Evolutionary conservation across 148 eudicot species (phyloP).

Genomic region (Cornus controversa): DNA sequence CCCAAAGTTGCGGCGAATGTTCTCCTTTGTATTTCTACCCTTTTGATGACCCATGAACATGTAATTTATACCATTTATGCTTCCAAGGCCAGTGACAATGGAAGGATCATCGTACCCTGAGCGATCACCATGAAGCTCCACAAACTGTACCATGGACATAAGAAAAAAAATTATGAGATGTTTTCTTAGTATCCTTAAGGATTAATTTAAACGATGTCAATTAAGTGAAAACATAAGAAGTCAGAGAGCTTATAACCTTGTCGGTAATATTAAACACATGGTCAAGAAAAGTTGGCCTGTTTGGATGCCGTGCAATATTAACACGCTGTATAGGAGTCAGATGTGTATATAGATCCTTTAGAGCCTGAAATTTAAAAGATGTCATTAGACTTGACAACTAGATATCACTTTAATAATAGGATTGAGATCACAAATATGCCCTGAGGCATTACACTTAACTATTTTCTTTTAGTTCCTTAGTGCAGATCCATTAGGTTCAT

Average conservation of each 20-base stretch:
- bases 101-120: constrained; percentile 94
- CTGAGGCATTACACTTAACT: background rate
- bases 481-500: background rate
- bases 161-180: background rate
- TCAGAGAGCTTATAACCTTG: constrained; percentile 38
- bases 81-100: constrained; percentile 81
- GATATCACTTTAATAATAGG: background rate
- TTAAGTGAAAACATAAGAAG: background rate
- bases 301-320: constrained; percentile 90
- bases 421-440: background rate
- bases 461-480: background rate
- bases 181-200: background rate
- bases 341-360: constrained; percentile 64
- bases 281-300: constrained; percentile 92
- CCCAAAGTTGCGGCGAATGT: constrained; percentile 78
- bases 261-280: constrained; percentile 84
- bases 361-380: constrained; percentile 49
- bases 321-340: constrained; percentile 93
- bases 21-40: constrained; percentile 88
- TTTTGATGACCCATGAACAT: constrained; percentile 92
- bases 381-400: constrained; percentile 10
- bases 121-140: constrained; percentile 93
- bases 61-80: constrained; percentile 70
- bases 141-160: constrained; percentile 49
- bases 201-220: background rate